A percentile compares a stretch with the other conserved stretches of the same genome.
phyloP scores from a whole-genome alignment of 306 rosid species.

The Vigna mungo region DNA sequence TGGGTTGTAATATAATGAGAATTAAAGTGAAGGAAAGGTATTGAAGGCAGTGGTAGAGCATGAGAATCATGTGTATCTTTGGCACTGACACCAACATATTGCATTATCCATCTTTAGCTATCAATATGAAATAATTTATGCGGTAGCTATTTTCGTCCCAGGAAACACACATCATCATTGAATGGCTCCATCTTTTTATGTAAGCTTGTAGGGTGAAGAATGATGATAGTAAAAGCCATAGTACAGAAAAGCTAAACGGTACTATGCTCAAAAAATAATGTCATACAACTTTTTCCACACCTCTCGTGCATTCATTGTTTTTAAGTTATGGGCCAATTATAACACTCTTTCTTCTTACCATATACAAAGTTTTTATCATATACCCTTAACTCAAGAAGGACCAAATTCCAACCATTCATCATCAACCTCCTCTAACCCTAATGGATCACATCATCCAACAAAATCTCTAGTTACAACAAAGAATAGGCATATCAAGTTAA shows the following conservation, averaged over 20 bases:
- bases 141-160: constrained; percentile 38
- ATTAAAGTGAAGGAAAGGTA: neutral
- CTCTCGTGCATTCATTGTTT: constrained; percentile 48
- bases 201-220: constrained; percentile 43
- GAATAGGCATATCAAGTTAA: constrained; percentile 11
- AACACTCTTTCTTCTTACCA: neutral
- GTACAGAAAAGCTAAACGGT: constrained; percentile 32
- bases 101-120: constrained; percentile 38
- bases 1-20: neutral
- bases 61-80: constrained; percentile 40
- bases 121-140: constrained; percentile 25
- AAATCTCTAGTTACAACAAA: constrained; percentile 52
- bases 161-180: constrained; percentile 39
- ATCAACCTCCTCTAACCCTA: constrained; percentile 34
- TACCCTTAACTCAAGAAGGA: constrained; percentile 26
- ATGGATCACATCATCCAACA: neutral
- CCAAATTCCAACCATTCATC: constrained; percentile 45
- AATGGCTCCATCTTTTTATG: constrained; percentile 44
- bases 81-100: constrained; percentile 33
- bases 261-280: constrained; percentile 37
- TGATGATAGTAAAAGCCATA: constrained; percentile 38
- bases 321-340: constrained; percentile 42
- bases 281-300: constrained; percentile 32
- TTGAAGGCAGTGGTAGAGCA: constrained; percentile 27
- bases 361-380: neutral